Conservation (phyloP, 2,329 filamentous ascomycete species). For the Periglandula ipomoeae region DNA sequence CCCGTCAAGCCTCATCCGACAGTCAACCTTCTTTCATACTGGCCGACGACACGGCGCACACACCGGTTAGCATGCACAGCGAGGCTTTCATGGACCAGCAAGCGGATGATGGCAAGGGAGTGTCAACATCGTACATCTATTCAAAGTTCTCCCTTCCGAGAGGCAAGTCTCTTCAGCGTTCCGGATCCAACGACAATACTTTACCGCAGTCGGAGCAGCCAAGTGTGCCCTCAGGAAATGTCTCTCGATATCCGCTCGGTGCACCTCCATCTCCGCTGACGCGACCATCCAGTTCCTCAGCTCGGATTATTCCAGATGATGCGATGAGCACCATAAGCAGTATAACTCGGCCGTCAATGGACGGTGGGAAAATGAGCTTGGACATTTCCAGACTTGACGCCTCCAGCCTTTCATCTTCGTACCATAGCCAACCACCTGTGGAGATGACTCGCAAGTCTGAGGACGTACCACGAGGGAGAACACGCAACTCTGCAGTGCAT, state of each 20-base stretch:
- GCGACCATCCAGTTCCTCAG: slow-evolving; percentile 48
- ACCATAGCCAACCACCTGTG: slow-evolving; percentile 34
- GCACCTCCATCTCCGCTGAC: slow-evolving; percentile 54
- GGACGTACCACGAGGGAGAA: slow-evolving; percentile 38
- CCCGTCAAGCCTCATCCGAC: slow-evolving; percentile 55
- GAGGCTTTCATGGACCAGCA: slow-evolving; percentile 53
- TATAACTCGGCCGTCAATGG: slow-evolving; percentile 36
- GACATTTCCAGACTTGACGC: slow-evolving; percentile 31
- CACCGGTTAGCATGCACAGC: slow-evolving; percentile 63
- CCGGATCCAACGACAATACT: slow-evolving; percentile 48
- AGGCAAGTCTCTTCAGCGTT: slow-evolving; percentile 67
- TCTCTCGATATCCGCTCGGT: slow-evolving; percentile 31
- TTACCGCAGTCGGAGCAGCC: slow-evolving; percentile 54
- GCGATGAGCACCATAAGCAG: slow-evolving; percentile 19
- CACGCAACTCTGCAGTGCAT: slow-evolving; percentile 27
- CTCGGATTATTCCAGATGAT: slow-evolving; percentile 29
- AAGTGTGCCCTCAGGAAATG: slow-evolving; percentile 28
- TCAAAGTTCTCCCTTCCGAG: slow-evolving; percentile 77
- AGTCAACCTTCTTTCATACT: slow-evolving; percentile 57
- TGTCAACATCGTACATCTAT: slow-evolving; percentile 71
- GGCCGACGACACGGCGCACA: slow-evolving; percentile 56
- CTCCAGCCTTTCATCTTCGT: slow-evolving; percentile 33
- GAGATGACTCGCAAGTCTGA: slow-evolving; percentile 37
- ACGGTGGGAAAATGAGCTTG: slow-evolving; percentile 40
- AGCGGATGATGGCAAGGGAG: slow-evolving; percentile 35